A percentile compares a stretch with the other conserved stretches of the same genome.
Conservation (phyloP, 768 basidiomycete species). For the Mycena alexandri region DNA sequence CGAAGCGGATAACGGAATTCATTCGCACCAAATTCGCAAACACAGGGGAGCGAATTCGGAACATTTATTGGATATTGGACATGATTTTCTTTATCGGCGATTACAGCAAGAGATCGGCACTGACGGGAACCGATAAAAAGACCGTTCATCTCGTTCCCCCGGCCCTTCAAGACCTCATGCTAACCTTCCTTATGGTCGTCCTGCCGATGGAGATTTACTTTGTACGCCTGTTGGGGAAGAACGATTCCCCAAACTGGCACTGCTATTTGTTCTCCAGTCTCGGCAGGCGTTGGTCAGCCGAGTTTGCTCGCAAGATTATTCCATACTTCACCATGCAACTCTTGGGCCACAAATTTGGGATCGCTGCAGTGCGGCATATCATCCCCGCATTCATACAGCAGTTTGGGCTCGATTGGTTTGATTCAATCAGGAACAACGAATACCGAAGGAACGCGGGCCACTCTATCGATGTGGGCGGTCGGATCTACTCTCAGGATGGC, state of each 20-base stretch:
- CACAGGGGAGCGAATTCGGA: neutral
- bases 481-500: too few species aligned
- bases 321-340: too few species aligned
- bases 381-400: too few species aligned
- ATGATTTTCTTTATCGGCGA: neutral
- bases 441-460: too few species aligned
- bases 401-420: too few species aligned
- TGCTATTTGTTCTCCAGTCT: neutral
- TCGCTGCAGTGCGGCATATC: too few species aligned
- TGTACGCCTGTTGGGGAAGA: neutral
- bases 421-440: too few species aligned
- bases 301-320: too few species aligned
- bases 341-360: too few species aligned
- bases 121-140: neutral
- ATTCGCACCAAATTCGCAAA: neutral
- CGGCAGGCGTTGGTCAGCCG: neutral
- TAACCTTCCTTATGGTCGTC: neutral
- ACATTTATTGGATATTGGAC: neutral
- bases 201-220: neutral
- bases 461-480: too few species aligned
- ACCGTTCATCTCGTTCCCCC: slow-evolving; percentile 1
- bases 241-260: neutral
- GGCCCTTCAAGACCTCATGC: neutral
- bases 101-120: neutral
- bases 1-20: too few species aligned